phyloP scores from a whole-genome alignment of 2,329 filamentous ascomycete genomes.

The Aspergillus sp. region DNA sequence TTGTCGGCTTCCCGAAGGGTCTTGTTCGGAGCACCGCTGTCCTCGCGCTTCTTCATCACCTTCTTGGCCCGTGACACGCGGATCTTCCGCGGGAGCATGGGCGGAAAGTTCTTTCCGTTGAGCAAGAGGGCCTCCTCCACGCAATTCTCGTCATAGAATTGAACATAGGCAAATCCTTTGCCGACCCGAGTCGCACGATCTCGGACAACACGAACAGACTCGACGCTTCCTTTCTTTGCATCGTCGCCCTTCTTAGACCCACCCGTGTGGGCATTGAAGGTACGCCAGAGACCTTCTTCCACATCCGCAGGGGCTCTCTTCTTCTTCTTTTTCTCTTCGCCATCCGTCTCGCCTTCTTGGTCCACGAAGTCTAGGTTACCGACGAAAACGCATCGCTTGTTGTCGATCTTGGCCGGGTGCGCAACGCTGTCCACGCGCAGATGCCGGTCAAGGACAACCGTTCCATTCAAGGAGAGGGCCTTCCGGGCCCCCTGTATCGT shows the following conservation, averaged over 20 bases:
- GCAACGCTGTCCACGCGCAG: constrained; percentile 87
- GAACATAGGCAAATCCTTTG: constrained; percentile 96
- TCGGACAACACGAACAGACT: constrained; percentile 88
- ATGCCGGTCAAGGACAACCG: constrained; percentile 78
- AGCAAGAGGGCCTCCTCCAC: constrained; percentile 89
- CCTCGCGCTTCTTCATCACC: constrained; percentile 45
- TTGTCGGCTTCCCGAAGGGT: constrained; percentile 26
- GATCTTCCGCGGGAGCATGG: constrained; percentile 83
- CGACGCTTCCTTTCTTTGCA: constrained; percentile 69
- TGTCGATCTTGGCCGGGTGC: constrained; percentile 77
- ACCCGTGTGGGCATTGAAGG: constrained; percentile 37
- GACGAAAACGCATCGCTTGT: constrained; percentile 90
- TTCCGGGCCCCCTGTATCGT: constrained; percentile 71
- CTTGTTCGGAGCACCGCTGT: constrained; percentile 16
- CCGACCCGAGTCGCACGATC: constrained; percentile 88
- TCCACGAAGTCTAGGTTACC: constrained; percentile 96
- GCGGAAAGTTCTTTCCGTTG: constrained; percentile 88
- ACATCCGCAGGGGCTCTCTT: constrained; percentile 77
- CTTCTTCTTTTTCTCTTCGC: constrained; percentile 63
- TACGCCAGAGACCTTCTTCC: constrained; percentile 70
- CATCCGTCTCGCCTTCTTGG: constrained; percentile 70
- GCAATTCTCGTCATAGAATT: constrained; percentile 84
- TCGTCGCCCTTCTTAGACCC: constrained; percentile 24
- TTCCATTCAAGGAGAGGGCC: constrained; percentile 79
- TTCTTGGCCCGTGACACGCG: constrained; percentile 85